These are phyloP conservation scores for Fusarium sp. DNA, from an alignment of 2,329 filamentous ascomycete species.

Conservation along the genomic window DNA sequence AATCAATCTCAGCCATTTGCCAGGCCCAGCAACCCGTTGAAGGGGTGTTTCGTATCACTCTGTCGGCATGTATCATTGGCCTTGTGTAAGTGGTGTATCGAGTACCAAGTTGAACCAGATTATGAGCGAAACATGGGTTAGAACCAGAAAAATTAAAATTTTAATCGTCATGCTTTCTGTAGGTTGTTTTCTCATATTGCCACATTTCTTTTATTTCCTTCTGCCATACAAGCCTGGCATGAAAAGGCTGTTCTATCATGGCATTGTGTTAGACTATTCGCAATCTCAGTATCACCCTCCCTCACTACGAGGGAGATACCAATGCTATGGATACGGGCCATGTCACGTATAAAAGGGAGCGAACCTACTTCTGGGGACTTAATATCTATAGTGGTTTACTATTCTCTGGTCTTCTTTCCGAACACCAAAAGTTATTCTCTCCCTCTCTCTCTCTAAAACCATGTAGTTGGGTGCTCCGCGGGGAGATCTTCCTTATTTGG, in stretches of 20 bases:
- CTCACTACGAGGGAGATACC: not conserved
- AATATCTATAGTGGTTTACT: not conserved
- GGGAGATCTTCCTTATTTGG: not conserved
- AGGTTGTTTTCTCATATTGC: rapidly evolving
- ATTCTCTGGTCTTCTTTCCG: not conserved
- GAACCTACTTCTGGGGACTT: not conserved
- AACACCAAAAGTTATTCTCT: not conserved
- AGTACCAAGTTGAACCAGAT: not conserved
- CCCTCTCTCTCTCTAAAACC: too few relatives aligned
- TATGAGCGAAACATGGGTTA: not conserved
- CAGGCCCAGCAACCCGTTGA: not conserved
- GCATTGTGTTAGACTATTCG: not conserved
- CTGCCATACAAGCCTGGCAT: not conserved
- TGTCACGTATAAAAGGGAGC: not conserved
- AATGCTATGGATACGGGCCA: not conserved
- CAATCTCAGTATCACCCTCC: not conserved
- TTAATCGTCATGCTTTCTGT: not conserved
- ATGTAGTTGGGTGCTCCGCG: not conserved
- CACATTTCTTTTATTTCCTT: not conserved
- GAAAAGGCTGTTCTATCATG: not conserved
- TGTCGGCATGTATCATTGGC: not conserved
- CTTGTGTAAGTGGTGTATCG: not conserved
- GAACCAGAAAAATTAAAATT: not conserved
- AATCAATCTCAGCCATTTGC: not conserved
- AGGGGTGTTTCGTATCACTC: not conserved